phyloP scores from a whole-genome alignment of 2,329 filamentous ascomycete species.

The Ascochyta lentis region DNA sequence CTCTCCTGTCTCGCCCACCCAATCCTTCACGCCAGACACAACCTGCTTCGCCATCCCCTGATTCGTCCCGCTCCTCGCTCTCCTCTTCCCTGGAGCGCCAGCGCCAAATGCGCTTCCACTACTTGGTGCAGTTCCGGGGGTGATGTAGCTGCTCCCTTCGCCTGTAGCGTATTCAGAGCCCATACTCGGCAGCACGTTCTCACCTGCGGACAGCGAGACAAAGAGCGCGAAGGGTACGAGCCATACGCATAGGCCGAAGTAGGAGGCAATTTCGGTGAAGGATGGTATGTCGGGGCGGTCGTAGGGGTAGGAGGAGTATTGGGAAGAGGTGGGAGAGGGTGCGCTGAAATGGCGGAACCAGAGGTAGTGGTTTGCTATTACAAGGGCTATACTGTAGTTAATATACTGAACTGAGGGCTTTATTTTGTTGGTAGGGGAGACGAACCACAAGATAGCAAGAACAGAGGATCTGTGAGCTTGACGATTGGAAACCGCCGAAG shows the following conservation, averaged over 20 bases:
- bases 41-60: constrained; percentile 64
- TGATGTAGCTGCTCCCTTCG: constrained; percentile 58
- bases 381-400: constrained; percentile 64
- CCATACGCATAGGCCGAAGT: constrained; percentile 97
- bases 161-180: constrained; percentile 75
- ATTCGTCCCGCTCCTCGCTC: constrained; percentile 59
- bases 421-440: constrained; percentile 4
- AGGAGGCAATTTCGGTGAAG: constrained; percentile 94
- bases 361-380: constrained; percentile 88
- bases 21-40: constrained; percentile 68
- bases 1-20: constrained; percentile 67
- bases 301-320: constrained; percentile 62
- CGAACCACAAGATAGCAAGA: constrained; percentile 81
- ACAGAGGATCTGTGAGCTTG: constrained; percentile 84
- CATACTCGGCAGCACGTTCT: constrained; percentile 94
- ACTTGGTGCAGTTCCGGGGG: constrained; percentile 44
- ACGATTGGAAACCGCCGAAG: constrained; percentile 79
- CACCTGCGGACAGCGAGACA: constrained; percentile 89
- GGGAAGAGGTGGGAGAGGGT: constrained; percentile 56
- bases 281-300: constrained; percentile 74
- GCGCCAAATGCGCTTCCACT: constrained; percentile 38
- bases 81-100: constrained; percentile 33
- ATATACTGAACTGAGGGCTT: not conserved
- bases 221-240: constrained; percentile 94
- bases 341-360: constrained; percentile 94